A percentile compares a stretch with the other conserved stretches of the same genome.
Evolutionary conservation across 108 stramenopile genomes (phyloP).

Genomic region (Ochromonas danica): DNA sequence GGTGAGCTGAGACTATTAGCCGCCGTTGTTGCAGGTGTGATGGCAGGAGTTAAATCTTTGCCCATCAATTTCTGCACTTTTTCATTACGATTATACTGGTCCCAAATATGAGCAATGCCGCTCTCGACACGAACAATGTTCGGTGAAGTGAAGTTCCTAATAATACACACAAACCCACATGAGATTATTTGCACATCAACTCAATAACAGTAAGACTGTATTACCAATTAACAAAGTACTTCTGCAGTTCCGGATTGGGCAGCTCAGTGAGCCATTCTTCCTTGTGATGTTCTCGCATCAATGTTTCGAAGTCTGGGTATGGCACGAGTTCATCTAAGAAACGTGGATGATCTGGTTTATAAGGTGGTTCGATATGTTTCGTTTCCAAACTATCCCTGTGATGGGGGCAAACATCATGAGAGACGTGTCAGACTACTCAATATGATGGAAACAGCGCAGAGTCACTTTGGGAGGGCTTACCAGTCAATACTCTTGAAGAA

Average conservation of each 20-base stretch:
- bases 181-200: background rate
- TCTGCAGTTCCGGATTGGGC: constrained; percentile 40
- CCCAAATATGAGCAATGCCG: constrained; percentile 17
- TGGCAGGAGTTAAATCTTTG: no score
- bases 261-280: constrained; percentile 37
- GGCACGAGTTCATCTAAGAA: constrained; percentile 26
- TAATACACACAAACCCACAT: background rate
- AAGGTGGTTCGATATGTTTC: constrained; percentile 50
- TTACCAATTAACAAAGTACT: constrained; percentile 52
- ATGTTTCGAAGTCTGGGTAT: constrained; percentile 45
- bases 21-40: no score
- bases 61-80: constrained; percentile 4
- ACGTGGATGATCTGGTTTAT: constrained; percentile 38
- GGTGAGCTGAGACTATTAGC: no score
- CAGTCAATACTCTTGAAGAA: constrained; percentile 53
- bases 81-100: constrained; percentile 18
- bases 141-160: constrained; percentile 24
- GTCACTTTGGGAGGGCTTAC: constrained; percentile 42
- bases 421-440: background rate
- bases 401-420: no score
- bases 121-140: background rate
- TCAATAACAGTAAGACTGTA: background rate
- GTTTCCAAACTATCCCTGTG: constrained; percentile 36
- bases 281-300: constrained; percentile 52
- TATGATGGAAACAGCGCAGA: background rate